phyloP scores from a whole-genome alignment of 164 flowering plant genomes.

The Taxillus chinensis region DNA sequence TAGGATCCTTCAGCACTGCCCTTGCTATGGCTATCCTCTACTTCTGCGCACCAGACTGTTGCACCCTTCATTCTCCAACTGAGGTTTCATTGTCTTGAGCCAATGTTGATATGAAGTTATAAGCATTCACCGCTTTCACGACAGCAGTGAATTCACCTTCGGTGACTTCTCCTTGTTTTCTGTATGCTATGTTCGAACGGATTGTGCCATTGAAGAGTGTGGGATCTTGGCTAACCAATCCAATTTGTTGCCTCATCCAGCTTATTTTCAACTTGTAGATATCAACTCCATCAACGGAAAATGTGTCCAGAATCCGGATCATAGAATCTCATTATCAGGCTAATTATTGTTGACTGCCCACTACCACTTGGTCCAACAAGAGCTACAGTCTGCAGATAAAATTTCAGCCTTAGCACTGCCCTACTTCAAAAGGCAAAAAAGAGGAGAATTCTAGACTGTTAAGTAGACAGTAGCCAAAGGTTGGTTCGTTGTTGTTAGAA shows the following conservation, averaged over 20 bases:
- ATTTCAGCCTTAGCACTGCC: no score
- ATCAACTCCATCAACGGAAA: slow-evolving; percentile 60
- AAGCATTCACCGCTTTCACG: slow-evolving; percentile 53
- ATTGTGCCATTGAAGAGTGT: slow-evolving; percentile 50
- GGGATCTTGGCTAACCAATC: slow-evolving; percentile 66
- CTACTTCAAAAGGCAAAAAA: no score
- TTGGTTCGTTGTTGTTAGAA: no score
- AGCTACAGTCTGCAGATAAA: slow-evolving; percentile 56
- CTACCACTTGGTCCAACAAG: slow-evolving; percentile 91
- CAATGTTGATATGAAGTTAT: slow-evolving; percentile 45
- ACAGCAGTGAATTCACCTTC: slow-evolving; percentile 57
- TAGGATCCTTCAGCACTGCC: slow-evolving; percentile 58
- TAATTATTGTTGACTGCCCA: slow-evolving; percentile 82
- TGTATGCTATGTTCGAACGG: slow-evolving; percentile 42
- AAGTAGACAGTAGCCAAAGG: no score
- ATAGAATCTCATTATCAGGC: slow-evolving; percentile 73
- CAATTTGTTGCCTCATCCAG: slow-evolving; percentile 70
- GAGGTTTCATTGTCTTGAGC: neutral
- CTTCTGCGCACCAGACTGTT: slow-evolving; percentile 73
- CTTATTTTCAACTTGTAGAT: slow-evolving; percentile 48
- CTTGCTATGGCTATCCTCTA: slow-evolving; percentile 73
- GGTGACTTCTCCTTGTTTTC: slow-evolving; percentile 22
- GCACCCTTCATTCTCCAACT: slow-evolving; percentile 5
- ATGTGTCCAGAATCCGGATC: slow-evolving; percentile 51
- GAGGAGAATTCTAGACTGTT: no score